Percentiles rank a stretch among this genome's conserved stretches.
phyloP scores from a whole-genome alignment of 345 rosid species.

The Pugionium cornutum region DNA sequence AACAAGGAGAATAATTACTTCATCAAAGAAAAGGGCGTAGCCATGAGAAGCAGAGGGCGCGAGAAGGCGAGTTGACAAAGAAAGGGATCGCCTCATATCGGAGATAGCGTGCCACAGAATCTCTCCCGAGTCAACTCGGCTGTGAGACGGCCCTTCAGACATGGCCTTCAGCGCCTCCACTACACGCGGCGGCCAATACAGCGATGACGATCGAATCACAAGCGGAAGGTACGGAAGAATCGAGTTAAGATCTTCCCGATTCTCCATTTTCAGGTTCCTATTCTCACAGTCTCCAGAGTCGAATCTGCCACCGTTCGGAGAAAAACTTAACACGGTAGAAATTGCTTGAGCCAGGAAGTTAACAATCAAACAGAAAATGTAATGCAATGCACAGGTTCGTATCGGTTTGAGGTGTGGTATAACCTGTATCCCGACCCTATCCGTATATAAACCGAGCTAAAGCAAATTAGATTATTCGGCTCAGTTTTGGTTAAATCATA shows the following conservation, averaged over 20 bases:
- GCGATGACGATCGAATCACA: slow-evolving; percentile 47
- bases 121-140: slow-evolving; percentile 68
- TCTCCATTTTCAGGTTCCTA: slow-evolving; percentile 46
- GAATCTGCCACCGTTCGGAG: not conserved
- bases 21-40: slow-evolving; percentile 69
- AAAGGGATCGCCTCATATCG: slow-evolving; percentile 54
- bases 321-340: not conserved
- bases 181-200: slow-evolving; percentile 67
- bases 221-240: slow-evolving; percentile 60
- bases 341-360: no score
- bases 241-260: slow-evolving; percentile 54
- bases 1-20: slow-evolving; percentile 37
- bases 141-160: slow-evolving; percentile 61
- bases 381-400: slow-evolving; percentile 1
- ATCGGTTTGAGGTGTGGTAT: slow-evolving; percentile 8
- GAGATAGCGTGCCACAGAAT: slow-evolving; percentile 54
- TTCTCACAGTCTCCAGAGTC: no score
- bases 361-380: no score
- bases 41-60: slow-evolving; percentile 54
- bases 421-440: no score
- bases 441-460: no score
- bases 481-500: no score
- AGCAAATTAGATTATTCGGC: no score
- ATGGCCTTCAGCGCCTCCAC: slow-evolving; percentile 63
- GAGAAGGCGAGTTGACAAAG: slow-evolving; percentile 46